A percentile compares a stretch with the other conserved stretches of the same genome.
Conservation (phyloP, 2,329 filamentous ascomycete species). For the Nemania bipapillata region DNA sequence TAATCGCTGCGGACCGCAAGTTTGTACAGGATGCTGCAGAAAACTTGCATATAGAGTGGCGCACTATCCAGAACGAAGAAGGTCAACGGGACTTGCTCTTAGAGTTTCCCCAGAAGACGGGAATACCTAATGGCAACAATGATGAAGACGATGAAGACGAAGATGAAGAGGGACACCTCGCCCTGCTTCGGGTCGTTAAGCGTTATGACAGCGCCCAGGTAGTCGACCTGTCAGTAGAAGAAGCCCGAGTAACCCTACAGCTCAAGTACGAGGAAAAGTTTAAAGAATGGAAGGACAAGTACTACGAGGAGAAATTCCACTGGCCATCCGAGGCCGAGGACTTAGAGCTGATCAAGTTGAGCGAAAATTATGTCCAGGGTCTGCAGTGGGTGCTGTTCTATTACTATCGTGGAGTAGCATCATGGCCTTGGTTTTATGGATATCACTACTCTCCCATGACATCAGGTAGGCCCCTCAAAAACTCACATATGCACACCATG, state of each 20-base stretch:
- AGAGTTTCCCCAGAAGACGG: constrained; percentile 59
- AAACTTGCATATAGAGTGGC: constrained; percentile 67
- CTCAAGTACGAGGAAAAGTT: constrained; percentile 92
- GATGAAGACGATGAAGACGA: constrained; percentile 67
- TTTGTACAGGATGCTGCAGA: constrained; percentile 89
- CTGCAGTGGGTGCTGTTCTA: constrained; percentile 98
- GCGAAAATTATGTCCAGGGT: constrained; percentile 97
- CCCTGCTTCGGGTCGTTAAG: constrained; percentile 84
- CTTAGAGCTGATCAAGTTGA: constrained; percentile 79
- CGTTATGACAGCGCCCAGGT: constrained; percentile 91
- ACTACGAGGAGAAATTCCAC: constrained; percentile 88
- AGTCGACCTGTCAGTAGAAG: constrained; percentile 79
- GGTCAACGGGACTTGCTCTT: constrained; percentile 65
- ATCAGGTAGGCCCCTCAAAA: constrained; percentile 65
- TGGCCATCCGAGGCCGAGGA: constrained; percentile 84
- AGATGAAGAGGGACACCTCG: constrained; percentile 82
- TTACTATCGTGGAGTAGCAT: constrained; percentile 96
- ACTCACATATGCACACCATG: neutral
- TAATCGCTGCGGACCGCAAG: constrained; percentile 87
- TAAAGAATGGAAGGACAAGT: constrained; percentile 89
- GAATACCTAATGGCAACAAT: constrained; percentile 60
- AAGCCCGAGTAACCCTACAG: constrained; percentile 81
- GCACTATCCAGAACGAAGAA: constrained; percentile 67
- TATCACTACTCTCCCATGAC: constrained; percentile 99
- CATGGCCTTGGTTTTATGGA: constrained; percentile 97